phyloP scores from a whole-genome alignment of 768 basidiomycete genomes.

The Russula vinacea region DNA sequence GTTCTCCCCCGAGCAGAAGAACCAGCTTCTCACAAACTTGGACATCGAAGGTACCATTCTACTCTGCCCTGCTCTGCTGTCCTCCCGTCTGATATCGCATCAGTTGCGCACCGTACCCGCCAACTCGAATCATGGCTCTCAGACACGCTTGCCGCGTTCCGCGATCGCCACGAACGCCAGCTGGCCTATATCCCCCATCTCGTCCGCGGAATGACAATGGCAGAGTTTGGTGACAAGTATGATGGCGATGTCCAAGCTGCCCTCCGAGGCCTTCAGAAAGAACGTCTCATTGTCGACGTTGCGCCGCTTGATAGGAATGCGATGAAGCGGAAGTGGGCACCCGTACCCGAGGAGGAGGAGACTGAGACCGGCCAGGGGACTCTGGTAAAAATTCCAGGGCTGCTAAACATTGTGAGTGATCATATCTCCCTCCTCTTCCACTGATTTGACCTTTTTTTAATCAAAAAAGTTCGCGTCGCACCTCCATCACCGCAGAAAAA shows the following conservation, averaged over 20 bases:
- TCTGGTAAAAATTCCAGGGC: slow-evolving; percentile 27
- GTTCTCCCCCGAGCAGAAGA: slow-evolving; percentile 66
- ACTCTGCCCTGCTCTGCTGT: not conserved
- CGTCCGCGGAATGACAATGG: slow-evolving; percentile 67
- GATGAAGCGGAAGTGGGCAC: slow-evolving; percentile 76
- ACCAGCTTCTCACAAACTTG: slow-evolving; percentile 70
- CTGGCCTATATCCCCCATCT: slow-evolving; percentile 72
- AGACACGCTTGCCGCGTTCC: slow-evolving; percentile 70
- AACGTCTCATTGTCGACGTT: slow-evolving; percentile 51
- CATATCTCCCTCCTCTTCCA: not conserved
- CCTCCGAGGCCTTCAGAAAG: slow-evolving; percentile 63
- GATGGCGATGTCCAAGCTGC: slow-evolving; percentile 72
- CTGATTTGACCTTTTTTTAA: not conserved
- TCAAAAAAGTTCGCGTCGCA: slow-evolving; percentile 47
- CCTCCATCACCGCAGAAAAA: slow-evolving; percentile 54
- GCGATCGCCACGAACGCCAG: slow-evolving; percentile 69
- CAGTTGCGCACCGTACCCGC: slow-evolving; percentile 70
- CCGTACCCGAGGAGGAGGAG: slow-evolving; percentile 56
- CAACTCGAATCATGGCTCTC: slow-evolving; percentile 75
- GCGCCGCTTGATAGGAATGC: slow-evolving; percentile 61
- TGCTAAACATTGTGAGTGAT: slow-evolving; percentile 32
- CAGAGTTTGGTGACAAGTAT: slow-evolving; percentile 76
- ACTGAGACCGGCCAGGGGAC: slow-evolving; percentile 43
- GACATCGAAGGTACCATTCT: slow-evolving; percentile 65
- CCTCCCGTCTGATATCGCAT: not conserved